Evolutionary conservation across 2,329 filamentous ascomycete genomes (phyloP).

Genomic region (Fusarium beomiforme): DNA sequence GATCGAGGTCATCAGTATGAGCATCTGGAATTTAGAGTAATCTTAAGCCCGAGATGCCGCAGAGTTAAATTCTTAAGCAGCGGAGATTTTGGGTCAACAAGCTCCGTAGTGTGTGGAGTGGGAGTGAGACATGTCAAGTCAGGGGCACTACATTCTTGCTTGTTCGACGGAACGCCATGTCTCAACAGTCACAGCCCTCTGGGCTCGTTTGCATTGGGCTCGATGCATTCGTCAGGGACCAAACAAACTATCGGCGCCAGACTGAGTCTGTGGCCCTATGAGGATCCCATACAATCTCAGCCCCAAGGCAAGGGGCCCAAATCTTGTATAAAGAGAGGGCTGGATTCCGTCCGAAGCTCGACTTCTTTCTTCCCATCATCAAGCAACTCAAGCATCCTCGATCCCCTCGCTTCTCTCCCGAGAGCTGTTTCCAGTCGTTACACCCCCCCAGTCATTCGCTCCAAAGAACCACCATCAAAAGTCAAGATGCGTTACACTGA

Average conservation of each 20-base stretch:
- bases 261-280: slow-evolving; percentile 12
- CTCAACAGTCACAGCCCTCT: slow-evolving; percentile 31
- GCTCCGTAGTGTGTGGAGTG: not conserved
- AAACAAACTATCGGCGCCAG: slow-evolving; percentile 5
- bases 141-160: slow-evolving; percentile 37
- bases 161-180: slow-evolving; percentile 33
- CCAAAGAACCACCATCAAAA: slow-evolving; percentile 19
- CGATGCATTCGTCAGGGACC: slow-evolving; percentile 34
- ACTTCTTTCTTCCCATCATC: slow-evolving; percentile 33
- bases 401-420: slow-evolving; percentile 45
- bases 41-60: slow-evolving; percentile 16
- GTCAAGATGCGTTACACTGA: slow-evolving; percentile 46
- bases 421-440: slow-evolving; percentile 44
- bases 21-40: slow-evolving; percentile 38
- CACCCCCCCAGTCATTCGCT: slow-evolving; percentile 41
- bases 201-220: not conserved
- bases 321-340: slow-evolving; percentile 45
- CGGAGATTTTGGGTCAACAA: slow-evolving; percentile 22
- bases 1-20: not conserved
- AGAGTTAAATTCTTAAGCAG: not conserved
- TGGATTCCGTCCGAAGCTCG: slow-evolving; percentile 26
- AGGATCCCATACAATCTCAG: slow-evolving; percentile 17
- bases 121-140: slow-evolving; percentile 39
- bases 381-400: slow-evolving; percentile 43
- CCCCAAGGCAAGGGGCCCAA: not conserved